Evolutionary conservation across 345 rosid species (phyloP).

Genomic region (Stellera chamaejasme): DNA sequence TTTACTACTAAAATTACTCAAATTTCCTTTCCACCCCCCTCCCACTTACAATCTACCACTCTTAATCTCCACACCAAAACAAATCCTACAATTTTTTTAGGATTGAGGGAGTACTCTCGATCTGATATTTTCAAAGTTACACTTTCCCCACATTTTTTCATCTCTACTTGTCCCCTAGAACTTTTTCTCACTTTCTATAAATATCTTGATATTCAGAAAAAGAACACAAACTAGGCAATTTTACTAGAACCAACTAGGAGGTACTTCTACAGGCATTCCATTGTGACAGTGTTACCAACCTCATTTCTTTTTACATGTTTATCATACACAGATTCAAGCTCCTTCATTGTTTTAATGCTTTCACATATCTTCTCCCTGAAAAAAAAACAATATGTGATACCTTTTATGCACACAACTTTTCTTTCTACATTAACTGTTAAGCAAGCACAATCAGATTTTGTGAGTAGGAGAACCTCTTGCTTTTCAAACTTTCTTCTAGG

Average conservation of each 20-base stretch:
- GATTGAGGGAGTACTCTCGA: too few species aligned
- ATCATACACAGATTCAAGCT: constrained; percentile 66
- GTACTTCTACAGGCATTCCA: constrained; percentile 7
- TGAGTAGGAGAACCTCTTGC: constrained; percentile 42
- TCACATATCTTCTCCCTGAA: constrained; percentile 74
- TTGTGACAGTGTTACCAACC: constrained; percentile 36
- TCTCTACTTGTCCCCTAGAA: too few species aligned
- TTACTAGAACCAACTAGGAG: constrained; percentile 2
- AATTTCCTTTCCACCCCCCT: too few species aligned
- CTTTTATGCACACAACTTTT: background rate
- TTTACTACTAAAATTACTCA: too few species aligned
- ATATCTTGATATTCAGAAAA: background rate
- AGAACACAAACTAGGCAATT: background rate
- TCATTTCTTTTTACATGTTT: constrained; percentile 68
- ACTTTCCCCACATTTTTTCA: too few species aligned
- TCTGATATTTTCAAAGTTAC: too few species aligned
- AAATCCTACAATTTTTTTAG: too few species aligned
- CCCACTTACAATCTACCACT: too few species aligned
- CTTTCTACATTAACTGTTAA: background rate
- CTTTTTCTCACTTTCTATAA: too few species aligned
- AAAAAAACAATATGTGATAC: constrained; percentile 4
- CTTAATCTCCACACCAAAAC: too few species aligned
- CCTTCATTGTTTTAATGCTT: constrained; percentile 53
- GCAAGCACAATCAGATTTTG: constrained; percentile 6
- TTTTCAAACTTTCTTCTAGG: constrained; percentile 63